Evolutionary conservation across 768 basidiomycete genomes (phyloP), one percentile per base, ranked within the genome.

Genomic region (Hypsizygus marmoreus): DNA sequence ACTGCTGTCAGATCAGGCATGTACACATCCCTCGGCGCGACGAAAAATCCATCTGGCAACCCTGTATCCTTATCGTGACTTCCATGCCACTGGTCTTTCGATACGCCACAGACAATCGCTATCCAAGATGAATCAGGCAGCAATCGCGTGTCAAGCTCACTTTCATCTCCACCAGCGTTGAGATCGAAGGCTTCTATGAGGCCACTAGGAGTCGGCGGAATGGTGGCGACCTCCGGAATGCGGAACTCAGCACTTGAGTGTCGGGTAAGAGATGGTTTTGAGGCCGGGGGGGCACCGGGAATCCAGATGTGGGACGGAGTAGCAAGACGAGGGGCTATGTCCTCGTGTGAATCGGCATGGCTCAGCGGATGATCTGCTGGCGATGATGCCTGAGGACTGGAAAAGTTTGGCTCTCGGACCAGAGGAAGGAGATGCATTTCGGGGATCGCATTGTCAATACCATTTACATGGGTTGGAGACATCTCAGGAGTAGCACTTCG

Each of bases 1-100:
- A 81, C 73, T 1, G 85, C 86, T 20, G 81, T 88, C 51, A 91
- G 61, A 62, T 91, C 86, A 13, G 89, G 89, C 82, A 91, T 89
- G 63, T 90, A 89, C 28, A 90, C 80, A 55, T 88, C 81, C 61
- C 72, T 74, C 25, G 87, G 88, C 2, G 87, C 88, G 30, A 89
- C 79, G 54, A 77, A 91, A 65, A 91, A 89, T 13, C 75, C 73
- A 9, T 82, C 79, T 0, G 88, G 88, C 11, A 90, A 61, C 40
- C 67, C 70, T 8, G 61, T 51, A 19, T 63, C 61, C 11, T 57
- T 57, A 13, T 61, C 64, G 39, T 63, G 66, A 23, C 60, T 62
- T 42, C 55, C 59, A 24, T 66, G 68, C 71, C 77, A 76, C 54
- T 75, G 75, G 45, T 75, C 77, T 49, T 82, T 81, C 16, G 84